Percentiles rank a stretch among this genome's conserved stretches.
These are phyloP conservation scores for Amoebophrya sp. DNA, from an alignment of 169 alveolate species.

Conservation along the genomic window DNA sequence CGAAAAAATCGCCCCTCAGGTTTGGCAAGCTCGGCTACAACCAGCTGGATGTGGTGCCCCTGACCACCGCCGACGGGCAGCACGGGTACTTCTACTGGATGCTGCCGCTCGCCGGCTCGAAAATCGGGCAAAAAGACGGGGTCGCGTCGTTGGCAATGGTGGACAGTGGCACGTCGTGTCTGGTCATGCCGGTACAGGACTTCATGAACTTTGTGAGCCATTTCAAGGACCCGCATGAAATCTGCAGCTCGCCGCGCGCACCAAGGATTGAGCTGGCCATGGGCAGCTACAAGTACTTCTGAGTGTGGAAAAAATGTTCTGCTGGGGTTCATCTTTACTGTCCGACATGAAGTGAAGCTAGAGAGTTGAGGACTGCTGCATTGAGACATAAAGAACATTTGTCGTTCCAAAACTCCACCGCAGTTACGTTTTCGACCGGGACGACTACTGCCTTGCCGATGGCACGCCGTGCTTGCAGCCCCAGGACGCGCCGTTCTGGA, in stretches of 20 bases:
- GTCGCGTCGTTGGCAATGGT: neutral
- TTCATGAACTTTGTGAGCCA: neutral
- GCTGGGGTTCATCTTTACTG: too few species aligned
- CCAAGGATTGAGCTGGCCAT: neutral
- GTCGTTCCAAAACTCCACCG: too few species aligned
- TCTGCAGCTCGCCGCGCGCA: neutral
- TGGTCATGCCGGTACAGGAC: neutral
- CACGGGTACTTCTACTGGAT: neutral
- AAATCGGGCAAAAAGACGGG: neutral
- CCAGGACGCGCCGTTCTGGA: neutral
- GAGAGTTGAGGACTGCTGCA: too few species aligned
- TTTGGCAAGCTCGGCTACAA: neutral
- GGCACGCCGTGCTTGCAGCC: neutral
- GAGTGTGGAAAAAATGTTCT: neutral
- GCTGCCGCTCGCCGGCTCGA: neutral
- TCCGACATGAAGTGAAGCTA: too few species aligned
- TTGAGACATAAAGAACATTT: too few species aligned
- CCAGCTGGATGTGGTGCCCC: neutral
- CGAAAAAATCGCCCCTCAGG: too few species aligned
- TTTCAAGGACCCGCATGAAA: too few species aligned
- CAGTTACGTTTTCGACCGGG: neutral
- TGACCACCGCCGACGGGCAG: neutral
- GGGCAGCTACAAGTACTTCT: neutral
- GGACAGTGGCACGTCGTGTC: neutral
- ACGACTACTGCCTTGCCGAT: neutral